These are phyloP conservation scores for Arthromyces matolae DNA, from an alignment of 768 basidiomycete species.

Conservation along the genomic window DNA sequence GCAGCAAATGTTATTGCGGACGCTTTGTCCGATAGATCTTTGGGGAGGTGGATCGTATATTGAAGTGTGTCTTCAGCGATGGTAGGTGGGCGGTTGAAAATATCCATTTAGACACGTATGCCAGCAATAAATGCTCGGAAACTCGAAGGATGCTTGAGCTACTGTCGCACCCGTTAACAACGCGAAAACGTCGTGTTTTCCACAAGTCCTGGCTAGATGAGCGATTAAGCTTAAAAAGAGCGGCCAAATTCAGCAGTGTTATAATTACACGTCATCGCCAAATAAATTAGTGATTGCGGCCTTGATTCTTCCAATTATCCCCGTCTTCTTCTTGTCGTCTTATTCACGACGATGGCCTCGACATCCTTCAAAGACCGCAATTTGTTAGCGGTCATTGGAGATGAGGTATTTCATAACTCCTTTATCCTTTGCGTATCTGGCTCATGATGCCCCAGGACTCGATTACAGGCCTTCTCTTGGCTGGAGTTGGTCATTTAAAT, in stretches of 20 bases:
- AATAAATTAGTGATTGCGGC: too few relatives aligned
- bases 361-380: conserved; percentile 76
- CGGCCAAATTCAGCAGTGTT: conserved; percentile 7
- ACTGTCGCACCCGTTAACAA: too few relatives aligned
- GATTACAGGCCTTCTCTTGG: conserved; percentile 91
- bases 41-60: conserved; percentile 66
- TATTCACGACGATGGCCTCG: conserved; percentile 12
- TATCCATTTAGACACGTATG: conserved; percentile 41
- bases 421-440: conserved; percentile 7
- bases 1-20: conserved; percentile 65
- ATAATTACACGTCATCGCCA: too few relatives aligned
- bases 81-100: conserved; percentile 71
- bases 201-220: background rate
- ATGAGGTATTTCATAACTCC: conserved; percentile 61
- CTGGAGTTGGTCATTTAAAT: conserved; percentile 90
- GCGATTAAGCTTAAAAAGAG: conserved; percentile 8
- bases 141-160: too few relatives aligned
- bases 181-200: background rate
- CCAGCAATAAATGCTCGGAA: too few relatives aligned
- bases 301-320: too few relatives aligned
- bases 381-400: conserved; percentile 93
- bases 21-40: conserved; percentile 49
- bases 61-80: conserved; percentile 86
- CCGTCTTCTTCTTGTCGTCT: background rate
- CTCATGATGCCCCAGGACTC: conserved; percentile 66